These are phyloP conservation scores for Russula earlei DNA, from an alignment of 768 basidiomycete species.

Conservation along the genomic window DNA sequence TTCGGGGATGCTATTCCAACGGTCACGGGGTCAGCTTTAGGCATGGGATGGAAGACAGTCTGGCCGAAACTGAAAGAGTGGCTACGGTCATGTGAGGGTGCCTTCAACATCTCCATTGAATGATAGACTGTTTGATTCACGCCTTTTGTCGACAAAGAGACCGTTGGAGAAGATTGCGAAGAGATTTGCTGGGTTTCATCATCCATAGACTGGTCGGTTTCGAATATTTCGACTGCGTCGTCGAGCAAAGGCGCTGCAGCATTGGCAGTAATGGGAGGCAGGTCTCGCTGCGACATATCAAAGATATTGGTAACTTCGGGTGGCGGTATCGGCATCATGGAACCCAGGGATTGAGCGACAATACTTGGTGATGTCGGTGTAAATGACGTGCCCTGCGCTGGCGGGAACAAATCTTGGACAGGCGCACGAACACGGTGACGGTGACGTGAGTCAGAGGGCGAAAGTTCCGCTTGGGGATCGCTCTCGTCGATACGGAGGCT, in stretches of 20 bases:
- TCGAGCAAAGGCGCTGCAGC: constrained; percentile 26
- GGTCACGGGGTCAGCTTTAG: constrained; percentile 22
- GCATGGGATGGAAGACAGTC: constrained; percentile 46
- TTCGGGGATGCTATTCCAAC: not conserved
- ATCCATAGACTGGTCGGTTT: constrained; percentile 23
- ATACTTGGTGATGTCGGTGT: constrained; percentile 17
- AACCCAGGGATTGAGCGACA: constrained; percentile 18
- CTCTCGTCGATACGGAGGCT: constrained; percentile 24
- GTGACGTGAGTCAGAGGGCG: constrained; percentile 12
- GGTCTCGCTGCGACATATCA: constrained; percentile 47
- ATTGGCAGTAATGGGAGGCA: constrained; percentile 36
- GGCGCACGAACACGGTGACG: constrained; percentile 10
- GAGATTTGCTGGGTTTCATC: constrained; percentile 16
- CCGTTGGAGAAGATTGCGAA: constrained; percentile 1
- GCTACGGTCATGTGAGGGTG: constrained; percentile 40
- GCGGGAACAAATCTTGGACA: constrained; percentile 18
- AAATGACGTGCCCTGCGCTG: constrained; percentile 14
- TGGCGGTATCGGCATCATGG: constrained; percentile 34
- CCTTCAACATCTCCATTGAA: constrained; percentile 20
- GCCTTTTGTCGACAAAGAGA: not conserved
- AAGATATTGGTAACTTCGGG: constrained; percentile 45
- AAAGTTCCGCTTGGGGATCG: constrained; percentile 22
- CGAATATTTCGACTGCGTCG: constrained; percentile 30
- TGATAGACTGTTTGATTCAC: constrained; percentile 3
- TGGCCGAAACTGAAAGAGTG: constrained; percentile 64